Conservation (phyloP, 2,329 filamentous ascomycete species). For the Pyricularia grisea region DNA sequence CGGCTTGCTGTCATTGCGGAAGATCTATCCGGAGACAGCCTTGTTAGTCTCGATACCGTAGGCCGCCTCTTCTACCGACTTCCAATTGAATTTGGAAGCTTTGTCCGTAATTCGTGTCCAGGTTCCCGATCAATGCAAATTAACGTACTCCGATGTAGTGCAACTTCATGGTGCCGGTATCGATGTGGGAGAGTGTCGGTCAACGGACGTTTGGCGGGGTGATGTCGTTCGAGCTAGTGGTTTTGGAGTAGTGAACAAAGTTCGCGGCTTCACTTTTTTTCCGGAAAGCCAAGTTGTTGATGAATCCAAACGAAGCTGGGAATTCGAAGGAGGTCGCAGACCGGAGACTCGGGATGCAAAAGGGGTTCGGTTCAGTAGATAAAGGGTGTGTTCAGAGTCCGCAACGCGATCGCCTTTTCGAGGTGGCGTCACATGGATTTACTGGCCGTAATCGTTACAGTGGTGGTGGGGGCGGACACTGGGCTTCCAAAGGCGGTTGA, state of each 20-base stretch:
- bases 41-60: neutral
- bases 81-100: no score
- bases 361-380: neutral
- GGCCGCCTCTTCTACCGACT: neutral
- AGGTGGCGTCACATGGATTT: neutral
- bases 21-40: constrained; percentile 43
- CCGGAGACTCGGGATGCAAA: neutral
- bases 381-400: neutral
- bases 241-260: neutral
- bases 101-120: neutral
- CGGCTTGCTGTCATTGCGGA: constrained; percentile 70
- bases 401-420: neutral
- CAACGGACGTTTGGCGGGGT: neutral
- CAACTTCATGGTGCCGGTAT: constrained; percentile 61
- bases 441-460: neutral
- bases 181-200: neutral
- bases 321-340: neutral
- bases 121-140: neutral
- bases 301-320: neutral
- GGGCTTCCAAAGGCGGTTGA: neutral
- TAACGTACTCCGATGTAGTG: constrained; percentile 73
- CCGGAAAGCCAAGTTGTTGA: neutral
- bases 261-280: neutral
- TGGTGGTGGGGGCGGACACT: neutral
- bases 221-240: neutral